These are phyloP conservation scores for Pontederia paniculata DNA, from an alignment of 176 grass and related monocot genomes.

Conservation along the genomic window DNA sequence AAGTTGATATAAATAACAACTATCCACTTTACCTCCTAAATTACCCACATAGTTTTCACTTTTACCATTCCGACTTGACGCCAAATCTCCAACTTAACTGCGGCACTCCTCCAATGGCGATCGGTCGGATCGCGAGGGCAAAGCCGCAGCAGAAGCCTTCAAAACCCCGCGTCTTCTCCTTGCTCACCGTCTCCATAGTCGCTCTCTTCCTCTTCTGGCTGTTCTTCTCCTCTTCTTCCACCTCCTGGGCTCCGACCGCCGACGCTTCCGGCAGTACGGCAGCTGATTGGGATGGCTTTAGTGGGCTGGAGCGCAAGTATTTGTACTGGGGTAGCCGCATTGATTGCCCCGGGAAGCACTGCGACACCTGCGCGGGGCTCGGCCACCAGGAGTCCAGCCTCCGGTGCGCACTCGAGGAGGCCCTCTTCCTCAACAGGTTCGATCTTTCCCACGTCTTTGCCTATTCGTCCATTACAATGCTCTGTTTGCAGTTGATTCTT, in stretches of 20 bases:
- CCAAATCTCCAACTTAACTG: too few relatives aligned
- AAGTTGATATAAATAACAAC: too few relatives aligned
- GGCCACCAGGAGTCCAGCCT: conserved; percentile 90
- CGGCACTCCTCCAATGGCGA: background rate
- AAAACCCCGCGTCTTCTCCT: background rate
- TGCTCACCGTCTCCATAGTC: background rate
- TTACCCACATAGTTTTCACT: too few relatives aligned
- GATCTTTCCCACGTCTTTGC: background rate
- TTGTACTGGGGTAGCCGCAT: conserved; percentile 77
- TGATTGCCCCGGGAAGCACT: conserved; percentile 86
- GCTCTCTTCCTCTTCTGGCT: conserved; percentile 7
- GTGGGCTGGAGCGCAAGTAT: conserved; percentile 33
- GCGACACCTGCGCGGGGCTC: conserved; percentile 63
- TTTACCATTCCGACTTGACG: too few relatives aligned
- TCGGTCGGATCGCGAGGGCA: background rate
- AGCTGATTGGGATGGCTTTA: background rate
- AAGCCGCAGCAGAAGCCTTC: background rate
- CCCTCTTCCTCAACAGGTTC: conserved; percentile 76
- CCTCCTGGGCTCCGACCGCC: conserved; percentile 16
- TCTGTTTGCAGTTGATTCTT: background rate
- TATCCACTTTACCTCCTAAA: too few relatives aligned
- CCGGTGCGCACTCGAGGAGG: conserved; percentile 92
- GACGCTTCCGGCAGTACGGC: conserved; percentile 7
- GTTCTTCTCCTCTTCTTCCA: conserved; percentile 12
- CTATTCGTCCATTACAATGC: too few relatives aligned